These are phyloP conservation scores for Sphagnum magellanicum DNA, from an alignment of 228 moss, liverwort and hornwort genomes.

Conservation along the genomic window DNA sequence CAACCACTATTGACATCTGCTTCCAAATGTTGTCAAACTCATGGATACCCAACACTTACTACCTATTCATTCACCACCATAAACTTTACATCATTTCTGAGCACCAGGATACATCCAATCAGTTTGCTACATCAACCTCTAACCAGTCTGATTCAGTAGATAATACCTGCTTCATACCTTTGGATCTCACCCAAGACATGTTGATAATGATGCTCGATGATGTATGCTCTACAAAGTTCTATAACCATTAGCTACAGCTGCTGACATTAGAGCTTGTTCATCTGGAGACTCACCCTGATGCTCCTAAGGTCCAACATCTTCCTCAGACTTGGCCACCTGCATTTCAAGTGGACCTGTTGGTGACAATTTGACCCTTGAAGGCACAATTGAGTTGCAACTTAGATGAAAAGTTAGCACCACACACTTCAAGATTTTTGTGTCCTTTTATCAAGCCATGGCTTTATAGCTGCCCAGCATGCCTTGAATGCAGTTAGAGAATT, in stretches of 20 bases:
- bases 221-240: slow-evolving; percentile 61
- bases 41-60: slow-evolving; percentile 71
- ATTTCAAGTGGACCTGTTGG: slow-evolving; percentile 55
- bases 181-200: slow-evolving; percentile 39
- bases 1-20: slow-evolving; percentile 76
- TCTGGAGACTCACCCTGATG: slow-evolving; percentile 95
- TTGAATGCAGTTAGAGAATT: slow-evolving; percentile 48
- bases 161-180: slow-evolving; percentile 24
- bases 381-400: slow-evolving; percentile 82
- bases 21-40: slow-evolving; percentile 93
- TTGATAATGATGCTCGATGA: slow-evolving; percentile 55
- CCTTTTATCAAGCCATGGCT: slow-evolving; percentile 50
- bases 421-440: slow-evolving; percentile 43
- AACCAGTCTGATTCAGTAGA: too few species aligned
- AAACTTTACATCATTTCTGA: neutral
- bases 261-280: slow-evolving; percentile 75
- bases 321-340: slow-evolving; percentile 48
- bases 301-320: slow-evolving; percentile 37
- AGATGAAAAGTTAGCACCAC: slow-evolving; percentile 34
- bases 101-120: too few species aligned
- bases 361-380: slow-evolving; percentile 53
- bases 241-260: slow-evolving; percentile 76
- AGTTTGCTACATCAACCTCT: neutral
- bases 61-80: slow-evolving; percentile 28
- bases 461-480: slow-evolving; percentile 39